Conservation (phyloP, 768 basidiomycete species). For the Psilocybe sp. region DNA sequence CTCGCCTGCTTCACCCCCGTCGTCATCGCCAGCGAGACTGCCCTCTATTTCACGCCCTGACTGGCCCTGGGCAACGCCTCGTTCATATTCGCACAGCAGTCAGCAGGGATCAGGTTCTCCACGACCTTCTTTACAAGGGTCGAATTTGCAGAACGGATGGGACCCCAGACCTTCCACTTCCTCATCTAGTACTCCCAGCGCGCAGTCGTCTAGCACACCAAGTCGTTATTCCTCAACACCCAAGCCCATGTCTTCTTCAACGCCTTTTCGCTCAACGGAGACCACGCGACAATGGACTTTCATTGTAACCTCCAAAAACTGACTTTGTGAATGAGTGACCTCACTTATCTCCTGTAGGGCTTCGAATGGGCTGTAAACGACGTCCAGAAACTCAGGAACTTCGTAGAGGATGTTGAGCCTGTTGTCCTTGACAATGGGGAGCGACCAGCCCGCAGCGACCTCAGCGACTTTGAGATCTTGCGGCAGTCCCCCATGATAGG, state of each 20-base stretch:
- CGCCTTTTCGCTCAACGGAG: constrained; percentile 32
- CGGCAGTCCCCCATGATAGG: constrained; percentile 65
- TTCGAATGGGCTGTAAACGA: constrained; percentile 72
- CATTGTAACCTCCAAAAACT: constrained; percentile 36
- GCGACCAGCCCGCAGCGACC: constrained; percentile 25
- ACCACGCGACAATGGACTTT: constrained; percentile 66
- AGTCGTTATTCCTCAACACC: constrained; percentile 4
- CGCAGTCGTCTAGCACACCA: constrained; percentile 2
- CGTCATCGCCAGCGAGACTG: constrained; percentile 44
- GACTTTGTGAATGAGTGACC: neutral
- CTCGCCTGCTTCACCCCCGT: constrained; percentile 32
- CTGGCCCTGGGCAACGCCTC: constrained; percentile 55
- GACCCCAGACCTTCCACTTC: constrained; percentile 26
- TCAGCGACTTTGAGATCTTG: constrained; percentile 56
- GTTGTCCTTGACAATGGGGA: constrained; percentile 26
- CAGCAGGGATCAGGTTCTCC: constrained; percentile 27
- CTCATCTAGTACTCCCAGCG: constrained; percentile 16
- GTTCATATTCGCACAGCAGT: constrained; percentile 24
- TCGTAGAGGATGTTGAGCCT: constrained; percentile 44
- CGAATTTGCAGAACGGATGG: constrained; percentile 25
- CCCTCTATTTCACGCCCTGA: constrained; percentile 52
- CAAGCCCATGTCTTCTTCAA: constrained; percentile 14
- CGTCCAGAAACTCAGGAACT: constrained; percentile 53
- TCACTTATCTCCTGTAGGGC: constrained; percentile 37
- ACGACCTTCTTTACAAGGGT: constrained; percentile 25